Conservation (phyloP, 2,329 filamentous ascomycete genomes). For the Thielaviopsis populi region DNA sequence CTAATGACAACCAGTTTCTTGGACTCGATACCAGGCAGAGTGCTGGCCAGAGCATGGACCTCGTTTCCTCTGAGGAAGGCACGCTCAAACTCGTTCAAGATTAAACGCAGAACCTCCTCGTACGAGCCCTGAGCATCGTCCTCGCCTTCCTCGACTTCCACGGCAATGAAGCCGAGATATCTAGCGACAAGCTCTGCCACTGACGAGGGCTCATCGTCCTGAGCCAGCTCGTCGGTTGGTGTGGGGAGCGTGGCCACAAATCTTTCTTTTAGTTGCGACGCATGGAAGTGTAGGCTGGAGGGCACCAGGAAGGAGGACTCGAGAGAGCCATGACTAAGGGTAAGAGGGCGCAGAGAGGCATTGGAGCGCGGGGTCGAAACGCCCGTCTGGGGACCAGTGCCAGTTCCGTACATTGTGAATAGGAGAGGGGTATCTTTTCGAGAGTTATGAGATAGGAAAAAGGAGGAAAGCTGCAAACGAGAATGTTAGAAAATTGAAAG, state of each 20-base stretch:
- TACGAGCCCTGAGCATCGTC: slow-evolving; percentile 80
- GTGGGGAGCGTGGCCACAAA: slow-evolving; percentile 74
- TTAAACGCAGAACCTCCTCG: slow-evolving; percentile 79
- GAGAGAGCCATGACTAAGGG: slow-evolving; percentile 81
- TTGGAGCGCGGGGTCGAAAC: slow-evolving; percentile 92
- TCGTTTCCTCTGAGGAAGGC: slow-evolving; percentile 91
- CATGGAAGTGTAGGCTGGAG: slow-evolving; percentile 89
- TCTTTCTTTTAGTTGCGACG: slow-evolving; percentile 80
- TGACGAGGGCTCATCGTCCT: slow-evolving; percentile 98
- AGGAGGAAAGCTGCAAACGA: background rate
- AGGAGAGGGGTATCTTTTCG: slow-evolving; percentile 17
- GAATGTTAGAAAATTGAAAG: background rate
- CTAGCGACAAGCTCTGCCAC: slow-evolving; percentile 80
- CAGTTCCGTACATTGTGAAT: slow-evolving; percentile 68
- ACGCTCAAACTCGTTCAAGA: slow-evolving; percentile 92
- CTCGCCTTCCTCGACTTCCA: slow-evolving; percentile 82
- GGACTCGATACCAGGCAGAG: slow-evolving; percentile 72
- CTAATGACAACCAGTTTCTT: slow-evolving; percentile 86
- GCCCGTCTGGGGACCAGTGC: slow-evolving; percentile 78
- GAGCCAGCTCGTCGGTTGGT: slow-evolving; percentile 91
- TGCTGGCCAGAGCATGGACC: slow-evolving; percentile 76
- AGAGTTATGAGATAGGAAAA: background rate
- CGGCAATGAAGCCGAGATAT: slow-evolving; percentile 80
- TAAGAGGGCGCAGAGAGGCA: slow-evolving; percentile 79
- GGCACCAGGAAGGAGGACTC: slow-evolving; percentile 94